phyloP scores from a whole-genome alignment of 768 basidiomycete genomes.

The Stropharia rugosoannulata region DNA sequence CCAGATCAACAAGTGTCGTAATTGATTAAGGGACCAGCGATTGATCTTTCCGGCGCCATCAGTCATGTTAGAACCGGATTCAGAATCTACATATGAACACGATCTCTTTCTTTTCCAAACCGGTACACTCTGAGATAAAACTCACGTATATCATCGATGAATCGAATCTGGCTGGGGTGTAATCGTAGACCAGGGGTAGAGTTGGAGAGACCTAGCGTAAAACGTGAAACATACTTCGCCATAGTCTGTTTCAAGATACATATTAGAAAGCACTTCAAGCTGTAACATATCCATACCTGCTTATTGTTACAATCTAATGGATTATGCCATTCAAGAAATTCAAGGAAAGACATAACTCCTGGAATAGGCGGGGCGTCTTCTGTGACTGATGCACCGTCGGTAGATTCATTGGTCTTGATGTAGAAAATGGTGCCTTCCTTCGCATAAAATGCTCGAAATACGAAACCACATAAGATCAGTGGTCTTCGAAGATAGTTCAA shows the following conservation, averaged over 20 bases:
- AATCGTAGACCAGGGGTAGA: conserved; percentile 57
- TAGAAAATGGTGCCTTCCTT: conserved; percentile 61
- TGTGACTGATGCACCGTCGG: conserved; percentile 17
- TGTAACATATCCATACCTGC: conserved; percentile 40
- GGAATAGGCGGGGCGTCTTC: conserved; percentile 15
- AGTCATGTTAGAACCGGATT: conserved; percentile 46
- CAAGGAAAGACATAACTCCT: conserved; percentile 35
- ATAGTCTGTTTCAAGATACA: conserved; percentile 39
- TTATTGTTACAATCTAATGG: conserved; percentile 40
- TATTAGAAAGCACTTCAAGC: neutral
- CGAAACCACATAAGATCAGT: conserved; percentile 49
- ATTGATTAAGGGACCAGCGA: conserved; percentile 29
- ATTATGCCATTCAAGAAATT: conserved; percentile 60
- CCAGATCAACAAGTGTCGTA: conserved; percentile 34
- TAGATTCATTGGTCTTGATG: conserved; percentile 49
- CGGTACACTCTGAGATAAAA: neutral
- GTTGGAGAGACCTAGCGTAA: conserved; percentile 60
- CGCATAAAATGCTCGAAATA: conserved; percentile 61
- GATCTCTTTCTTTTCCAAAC: neutral
- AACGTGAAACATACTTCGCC: conserved; percentile 65
- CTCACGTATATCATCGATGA: conserved; percentile 50
- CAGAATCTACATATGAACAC: conserved; percentile 18
- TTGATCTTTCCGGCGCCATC: conserved; percentile 55
- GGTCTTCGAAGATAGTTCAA: conserved; percentile 45
- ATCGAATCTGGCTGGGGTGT: conserved; percentile 30